These are phyloP conservation scores for Pythium brachiatum DNA, from an alignment of 352 stramenopile species.

Conservation along the genomic window DNA sequence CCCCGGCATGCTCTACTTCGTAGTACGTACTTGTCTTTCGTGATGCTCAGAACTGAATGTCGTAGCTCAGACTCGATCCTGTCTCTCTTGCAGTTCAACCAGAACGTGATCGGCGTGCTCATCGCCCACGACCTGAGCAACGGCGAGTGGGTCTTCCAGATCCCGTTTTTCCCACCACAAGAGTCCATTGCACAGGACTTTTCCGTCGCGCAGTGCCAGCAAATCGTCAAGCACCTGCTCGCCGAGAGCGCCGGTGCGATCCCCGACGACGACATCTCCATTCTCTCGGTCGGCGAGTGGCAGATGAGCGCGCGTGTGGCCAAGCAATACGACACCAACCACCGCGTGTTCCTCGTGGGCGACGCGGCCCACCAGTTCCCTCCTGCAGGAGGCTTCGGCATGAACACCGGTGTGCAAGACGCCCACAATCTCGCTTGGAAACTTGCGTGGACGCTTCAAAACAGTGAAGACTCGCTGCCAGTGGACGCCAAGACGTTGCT, in stretches of 20 bases:
- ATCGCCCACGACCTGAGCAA: constrained; percentile 90
- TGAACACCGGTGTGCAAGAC: constrained; percentile 93
- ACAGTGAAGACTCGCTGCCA: constrained; percentile 1
- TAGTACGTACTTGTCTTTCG: constrained; percentile 40
- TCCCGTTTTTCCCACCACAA: constrained; percentile 90
- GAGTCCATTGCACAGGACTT: constrained; percentile 70
- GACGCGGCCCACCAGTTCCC: constrained; percentile 93
- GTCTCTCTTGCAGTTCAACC: constrained; percentile 52
- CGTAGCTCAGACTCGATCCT: neutral
- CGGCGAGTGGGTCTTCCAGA: constrained; percentile 92
- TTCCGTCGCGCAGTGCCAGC: constrained; percentile 48
- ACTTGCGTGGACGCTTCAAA: constrained; percentile 63
- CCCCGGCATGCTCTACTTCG: constrained; percentile 94
- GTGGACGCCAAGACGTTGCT: constrained; percentile 42
- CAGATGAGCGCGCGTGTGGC: constrained; percentile 92
- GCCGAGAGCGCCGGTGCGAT: constrained; percentile 20
- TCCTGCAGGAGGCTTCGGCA: constrained; percentile 89
- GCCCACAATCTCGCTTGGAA: constrained; percentile 93
- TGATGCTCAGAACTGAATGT: neutral
- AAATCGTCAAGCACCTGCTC: constrained; percentile 52
- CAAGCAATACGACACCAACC: constrained; percentile 69
- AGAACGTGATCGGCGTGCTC: constrained; percentile 86
- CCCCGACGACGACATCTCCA: constrained; percentile 55
- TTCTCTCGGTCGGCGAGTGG: constrained; percentile 89
- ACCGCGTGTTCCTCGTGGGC: constrained; percentile 85